phyloP scores from a whole-genome alignment of 1,139 yeast genomes.

The Sugiyamaella paludigena region DNA sequence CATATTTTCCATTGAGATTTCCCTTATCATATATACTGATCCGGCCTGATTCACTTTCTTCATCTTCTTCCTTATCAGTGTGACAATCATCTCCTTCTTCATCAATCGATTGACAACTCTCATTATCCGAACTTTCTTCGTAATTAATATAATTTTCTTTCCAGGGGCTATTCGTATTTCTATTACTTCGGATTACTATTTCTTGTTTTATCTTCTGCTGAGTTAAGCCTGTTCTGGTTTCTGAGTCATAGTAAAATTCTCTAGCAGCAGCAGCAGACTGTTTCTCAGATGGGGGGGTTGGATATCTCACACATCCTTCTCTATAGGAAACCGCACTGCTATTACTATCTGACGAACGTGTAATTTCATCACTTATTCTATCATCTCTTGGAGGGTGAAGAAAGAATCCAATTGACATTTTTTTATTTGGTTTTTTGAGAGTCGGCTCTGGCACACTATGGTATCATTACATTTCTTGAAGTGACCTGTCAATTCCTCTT shows the following conservation, averaged over 20 bases:
- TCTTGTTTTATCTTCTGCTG: too few relatives aligned
- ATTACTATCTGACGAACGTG: background rate
- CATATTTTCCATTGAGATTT: too few relatives aligned
- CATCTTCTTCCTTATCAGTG: constrained; percentile 1
- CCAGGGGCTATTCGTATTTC: constrained; percentile 3
- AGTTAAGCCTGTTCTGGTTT: background rate
- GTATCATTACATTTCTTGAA: too few relatives aligned
- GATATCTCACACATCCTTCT: constrained; percentile 9
- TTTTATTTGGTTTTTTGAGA: too few relatives aligned
- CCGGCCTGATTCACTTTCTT: too few relatives aligned
- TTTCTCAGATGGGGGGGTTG: constrained; percentile 9
- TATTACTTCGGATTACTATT: too few relatives aligned
- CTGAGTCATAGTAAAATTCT: background rate
- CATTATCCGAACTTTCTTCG: background rate
- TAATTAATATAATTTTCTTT: constrained; percentile 5
- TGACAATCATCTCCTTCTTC: background rate
- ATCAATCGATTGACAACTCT: too few relatives aligned
- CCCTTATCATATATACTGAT: too few relatives aligned
- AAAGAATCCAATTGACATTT: constrained; percentile 8
- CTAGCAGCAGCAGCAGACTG: background rate
- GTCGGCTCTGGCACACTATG: too few relatives aligned
- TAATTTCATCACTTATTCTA: constrained; percentile 3
- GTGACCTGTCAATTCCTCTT: too few relatives aligned
- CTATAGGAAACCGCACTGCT: constrained; percentile 5
- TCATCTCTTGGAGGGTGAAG: constrained; percentile 5